phyloP scores from a whole-genome alignment of 2,329 filamentous ascomycete species.

The Colletotrichum paranaense region DNA sequence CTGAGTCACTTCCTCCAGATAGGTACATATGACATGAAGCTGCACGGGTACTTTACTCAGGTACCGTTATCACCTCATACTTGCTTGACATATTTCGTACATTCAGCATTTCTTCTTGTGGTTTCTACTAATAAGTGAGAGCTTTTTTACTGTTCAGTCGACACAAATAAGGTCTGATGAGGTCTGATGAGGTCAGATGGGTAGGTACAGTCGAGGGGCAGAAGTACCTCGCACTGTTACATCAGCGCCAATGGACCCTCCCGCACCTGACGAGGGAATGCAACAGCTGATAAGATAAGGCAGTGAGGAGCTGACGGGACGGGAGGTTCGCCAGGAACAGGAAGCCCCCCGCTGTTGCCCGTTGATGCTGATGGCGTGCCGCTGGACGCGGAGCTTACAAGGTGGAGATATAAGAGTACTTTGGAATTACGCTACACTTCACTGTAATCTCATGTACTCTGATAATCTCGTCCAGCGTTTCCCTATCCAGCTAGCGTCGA shows the following conservation, averaged over 20 bases:
- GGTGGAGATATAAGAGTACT: background rate
- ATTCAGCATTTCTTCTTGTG: background rate
- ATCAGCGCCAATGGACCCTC: conserved; percentile 5
- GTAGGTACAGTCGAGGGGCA: background rate
- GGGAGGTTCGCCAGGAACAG: background rate
- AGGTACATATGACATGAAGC: background rate
- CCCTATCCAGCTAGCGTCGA: conserved; percentile 20
- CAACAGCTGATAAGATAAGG: conserved; percentile 12
- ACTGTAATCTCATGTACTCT: background rate
- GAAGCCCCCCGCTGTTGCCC: conserved; percentile 15
- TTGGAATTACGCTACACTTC: fast-evolving
- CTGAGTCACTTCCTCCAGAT: background rate
- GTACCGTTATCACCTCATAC: too few species aligned
- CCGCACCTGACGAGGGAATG: conserved; percentile 7
- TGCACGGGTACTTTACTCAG: background rate
- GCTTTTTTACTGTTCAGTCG: too few species aligned
- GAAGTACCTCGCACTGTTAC: conserved; percentile 20
- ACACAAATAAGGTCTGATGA: too few species aligned
- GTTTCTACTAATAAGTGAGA: too few species aligned
- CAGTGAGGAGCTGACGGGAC: background rate
- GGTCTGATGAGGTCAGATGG: background rate
- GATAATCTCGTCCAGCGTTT: background rate
- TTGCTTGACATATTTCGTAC: too few species aligned
- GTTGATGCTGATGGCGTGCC: background rate
- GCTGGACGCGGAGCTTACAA: background rate